Evolutionary conservation across 495 filamentous ascomycete species (phyloP).

Genomic region (Geoglossum glabrum): DNA sequence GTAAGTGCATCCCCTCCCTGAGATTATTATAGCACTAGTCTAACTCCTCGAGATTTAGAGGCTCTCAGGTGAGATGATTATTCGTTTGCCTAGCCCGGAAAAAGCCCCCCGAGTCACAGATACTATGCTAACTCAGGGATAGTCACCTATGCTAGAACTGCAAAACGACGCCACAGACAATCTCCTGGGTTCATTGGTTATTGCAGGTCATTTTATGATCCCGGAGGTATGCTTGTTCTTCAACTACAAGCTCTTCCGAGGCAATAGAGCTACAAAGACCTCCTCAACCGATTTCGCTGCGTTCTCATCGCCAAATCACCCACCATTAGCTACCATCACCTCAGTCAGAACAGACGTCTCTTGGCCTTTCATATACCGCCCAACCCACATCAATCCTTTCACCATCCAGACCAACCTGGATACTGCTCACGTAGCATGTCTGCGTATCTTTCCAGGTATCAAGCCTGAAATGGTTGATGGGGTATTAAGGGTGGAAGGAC

Average conservation of each 20-base stretch:
- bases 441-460: slow-evolving; percentile 92
- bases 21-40: slow-evolving; percentile 20
- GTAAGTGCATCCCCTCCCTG: background rate
- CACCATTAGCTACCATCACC: slow-evolving; percentile 24
- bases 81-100: background rate
- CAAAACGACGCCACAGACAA: slow-evolving; percentile 96
- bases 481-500: slow-evolving; percentile 54
- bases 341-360: slow-evolving; percentile 64
- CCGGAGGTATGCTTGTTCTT: slow-evolving; percentile 95
- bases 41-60: background rate
- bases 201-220: slow-evolving; percentile 90
- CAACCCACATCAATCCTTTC: slow-evolving; percentile 53
- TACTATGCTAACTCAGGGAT: slow-evolving; percentile 33
- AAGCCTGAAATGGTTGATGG: slow-evolving; percentile 86
- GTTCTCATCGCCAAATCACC: slow-evolving; percentile 27
- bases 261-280: slow-evolving; percentile 77
- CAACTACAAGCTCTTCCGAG: slow-evolving; percentile 78
- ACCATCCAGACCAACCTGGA: slow-evolving; percentile 57
- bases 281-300: slow-evolving; percentile 73
- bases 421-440: slow-evolving; percentile 75
- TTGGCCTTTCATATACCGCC: slow-evolving; percentile 64
- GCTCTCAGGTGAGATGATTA: background rate
- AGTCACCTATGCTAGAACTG: slow-evolving; percentile 79
- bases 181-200: slow-evolving; percentile 73
- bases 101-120: background rate